Conservation (phyloP, 2,329 filamentous ascomycete genomes). For the Trichoderma sp. region DNA sequence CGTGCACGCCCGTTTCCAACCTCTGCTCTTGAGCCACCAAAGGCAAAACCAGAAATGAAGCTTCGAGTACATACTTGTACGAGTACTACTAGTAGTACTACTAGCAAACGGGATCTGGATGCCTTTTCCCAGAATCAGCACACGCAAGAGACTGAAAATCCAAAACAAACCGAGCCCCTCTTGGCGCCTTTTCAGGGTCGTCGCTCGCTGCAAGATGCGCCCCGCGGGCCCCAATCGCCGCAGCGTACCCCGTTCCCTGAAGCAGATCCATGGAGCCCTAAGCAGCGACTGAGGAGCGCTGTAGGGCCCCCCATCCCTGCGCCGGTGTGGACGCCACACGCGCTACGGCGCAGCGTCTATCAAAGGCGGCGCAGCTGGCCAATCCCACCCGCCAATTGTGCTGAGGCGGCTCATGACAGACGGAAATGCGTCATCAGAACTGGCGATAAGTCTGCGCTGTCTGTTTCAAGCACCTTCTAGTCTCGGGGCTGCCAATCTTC, state of each 20-base stretch:
- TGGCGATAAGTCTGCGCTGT: slow-evolving; percentile 19
- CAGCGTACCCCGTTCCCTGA: background rate
- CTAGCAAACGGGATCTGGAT: background rate
- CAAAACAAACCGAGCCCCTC: background rate
- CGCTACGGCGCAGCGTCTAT: background rate
- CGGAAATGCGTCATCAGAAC: slow-evolving; percentile 35
- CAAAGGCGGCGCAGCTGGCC: background rate
- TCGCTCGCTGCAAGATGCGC: slow-evolving; percentile 18
- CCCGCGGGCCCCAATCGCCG: slow-evolving; percentile 9
- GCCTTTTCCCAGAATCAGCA: background rate
- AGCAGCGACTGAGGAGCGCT: background rate
- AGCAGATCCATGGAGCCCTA: slow-evolving; percentile 21
- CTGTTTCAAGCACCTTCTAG: background rate
- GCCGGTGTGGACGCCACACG: slow-evolving; percentile 21
- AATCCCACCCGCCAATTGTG: slow-evolving; percentile 25
- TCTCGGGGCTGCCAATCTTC: slow-evolving; percentile 11
- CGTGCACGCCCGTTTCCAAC: background rate
- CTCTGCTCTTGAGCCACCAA: background rate
- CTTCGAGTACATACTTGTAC: background rate
- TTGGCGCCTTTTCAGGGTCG: slow-evolving; percentile 3
- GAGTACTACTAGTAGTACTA: too few relatives aligned
- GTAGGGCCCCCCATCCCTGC: slow-evolving; percentile 1
- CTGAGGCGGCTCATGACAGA: slow-evolving; percentile 30
- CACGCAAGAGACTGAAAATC: background rate
- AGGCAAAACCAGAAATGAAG: background rate